Percentiles rank a stretch among this genome's conserved stretches.
Conservation (phyloP, 2,329 filamentous ascomycete species). For the Monilinia polystroma region DNA sequence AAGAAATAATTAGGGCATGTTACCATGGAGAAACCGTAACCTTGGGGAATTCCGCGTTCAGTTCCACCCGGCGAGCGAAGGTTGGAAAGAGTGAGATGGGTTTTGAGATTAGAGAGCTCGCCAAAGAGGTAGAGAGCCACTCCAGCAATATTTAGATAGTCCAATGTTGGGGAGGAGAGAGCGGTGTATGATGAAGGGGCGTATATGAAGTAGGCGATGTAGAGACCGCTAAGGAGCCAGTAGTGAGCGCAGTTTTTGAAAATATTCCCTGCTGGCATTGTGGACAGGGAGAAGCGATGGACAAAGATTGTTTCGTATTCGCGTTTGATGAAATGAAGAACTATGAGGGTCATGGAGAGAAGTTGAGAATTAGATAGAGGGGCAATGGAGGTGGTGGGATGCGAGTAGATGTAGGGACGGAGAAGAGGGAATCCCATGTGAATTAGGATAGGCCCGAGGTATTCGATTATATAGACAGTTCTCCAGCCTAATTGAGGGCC, state of each 20-base stretch:
- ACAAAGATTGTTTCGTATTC: conserved; percentile 93
- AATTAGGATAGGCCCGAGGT: conserved; percentile 86
- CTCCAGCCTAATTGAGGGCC: conserved; percentile 89
- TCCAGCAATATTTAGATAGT: conserved; percentile 61
- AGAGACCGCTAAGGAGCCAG: conserved; percentile 79
- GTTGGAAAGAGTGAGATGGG: conserved; percentile 75
- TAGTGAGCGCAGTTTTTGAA: conserved; percentile 96
- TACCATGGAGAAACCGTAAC: conserved; percentile 80
- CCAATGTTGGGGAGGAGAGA: conserved; percentile 39
- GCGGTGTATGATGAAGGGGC: conserved; percentile 69
- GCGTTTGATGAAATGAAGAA: conserved; percentile 88
- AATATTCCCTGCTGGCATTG: conserved; percentile 88
- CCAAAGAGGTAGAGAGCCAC: conserved; percentile 72
- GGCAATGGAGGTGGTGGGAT: conserved; percentile 44
- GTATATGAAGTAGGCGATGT: conserved; percentile 85
- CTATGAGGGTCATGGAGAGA: conserved; percentile 70
- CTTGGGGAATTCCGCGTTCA: conserved; percentile 82
- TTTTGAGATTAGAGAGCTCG: conserved; percentile 75
- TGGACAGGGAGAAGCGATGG: conserved; percentile 91
- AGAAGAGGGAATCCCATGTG: conserved; percentile 70
- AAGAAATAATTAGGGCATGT: conserved; percentile 99
- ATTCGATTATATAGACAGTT: conserved; percentile 93
- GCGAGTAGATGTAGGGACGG: conserved; percentile 69
- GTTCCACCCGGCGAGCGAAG: conserved; percentile 78
- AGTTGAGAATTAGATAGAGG: conserved; percentile 67